phyloP scores from a whole-genome alignment of 148 eudicot species.

The Pharnaceum exiguum region DNA sequence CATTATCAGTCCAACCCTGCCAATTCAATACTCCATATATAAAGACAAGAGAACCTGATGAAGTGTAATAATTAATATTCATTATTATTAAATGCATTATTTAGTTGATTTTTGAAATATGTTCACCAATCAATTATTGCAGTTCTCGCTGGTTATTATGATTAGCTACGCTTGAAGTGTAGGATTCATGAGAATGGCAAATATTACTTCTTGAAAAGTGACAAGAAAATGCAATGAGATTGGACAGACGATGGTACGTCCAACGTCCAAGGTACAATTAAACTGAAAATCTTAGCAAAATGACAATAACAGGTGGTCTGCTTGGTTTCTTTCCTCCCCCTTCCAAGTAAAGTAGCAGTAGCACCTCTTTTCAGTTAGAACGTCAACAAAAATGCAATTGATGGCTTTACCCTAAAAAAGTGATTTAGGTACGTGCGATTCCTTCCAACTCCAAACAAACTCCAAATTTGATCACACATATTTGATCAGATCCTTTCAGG shows the following conservation, averaged over 20 bases:
- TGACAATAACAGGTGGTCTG: background rate
- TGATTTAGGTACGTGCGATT: background rate
- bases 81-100: too few species aligned
- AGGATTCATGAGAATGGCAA: too few species aligned
- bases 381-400: slow-evolving; percentile 8
- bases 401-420: background rate
- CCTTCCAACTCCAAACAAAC: background rate
- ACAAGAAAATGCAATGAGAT: background rate
- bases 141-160: too few species aligned
- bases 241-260: background rate
- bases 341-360: background rate
- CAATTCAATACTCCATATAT: too few species aligned
- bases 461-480: slow-evolving; percentile 2
- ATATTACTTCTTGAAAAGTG: too few species aligned
- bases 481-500: background rate
- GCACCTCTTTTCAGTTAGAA: slow-evolving; percentile 7
- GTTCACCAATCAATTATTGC: too few species aligned
- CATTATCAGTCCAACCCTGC: too few species aligned
- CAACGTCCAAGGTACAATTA: background rate
- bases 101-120: too few species aligned
- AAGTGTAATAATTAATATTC: too few species aligned
- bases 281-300: background rate
- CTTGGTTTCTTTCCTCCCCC: background rate
- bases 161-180: too few species aligned
- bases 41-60: too few species aligned